These are phyloP conservation scores for Mycena vitilis DNA, from an alignment of 768 basidiomycete species.

Conservation along the genomic window DNA sequence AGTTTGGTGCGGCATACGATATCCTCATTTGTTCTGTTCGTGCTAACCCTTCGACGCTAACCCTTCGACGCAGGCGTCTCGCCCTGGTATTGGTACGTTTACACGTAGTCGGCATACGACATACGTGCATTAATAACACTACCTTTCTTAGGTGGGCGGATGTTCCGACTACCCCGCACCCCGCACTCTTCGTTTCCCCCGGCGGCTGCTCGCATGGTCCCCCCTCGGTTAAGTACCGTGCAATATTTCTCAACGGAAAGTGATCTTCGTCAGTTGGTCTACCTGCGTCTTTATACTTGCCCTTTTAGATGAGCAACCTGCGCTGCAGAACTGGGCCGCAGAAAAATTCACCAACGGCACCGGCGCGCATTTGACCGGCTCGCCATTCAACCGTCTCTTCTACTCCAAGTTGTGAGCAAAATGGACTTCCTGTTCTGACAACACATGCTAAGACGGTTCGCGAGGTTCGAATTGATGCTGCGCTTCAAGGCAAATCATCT, in stretches of 20 bases:
- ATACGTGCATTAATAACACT: too few relatives aligned
- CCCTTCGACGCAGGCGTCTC: conserved; percentile 61
- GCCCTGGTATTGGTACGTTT: conserved; percentile 72
- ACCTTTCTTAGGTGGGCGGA: conserved; percentile 75
- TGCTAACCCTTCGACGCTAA: conserved; percentile 23
- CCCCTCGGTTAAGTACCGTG: conserved; percentile 78
- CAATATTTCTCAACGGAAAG: conserved; percentile 70
- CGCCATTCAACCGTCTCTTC: conserved; percentile 73
- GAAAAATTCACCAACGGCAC: conserved; percentile 77
- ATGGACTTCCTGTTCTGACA: neutral
- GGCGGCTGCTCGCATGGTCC: conserved; percentile 66
- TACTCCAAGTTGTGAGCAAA: conserved; percentile 63
- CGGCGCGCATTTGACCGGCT: conserved; percentile 57
- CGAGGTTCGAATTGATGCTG: conserved; percentile 73
- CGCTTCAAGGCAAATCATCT: conserved; percentile 77
- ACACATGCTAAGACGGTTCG: neutral
- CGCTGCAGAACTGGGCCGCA: conserved; percentile 76
- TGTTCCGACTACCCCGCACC: conserved; percentile 67
- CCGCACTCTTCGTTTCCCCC: conserved; percentile 58
- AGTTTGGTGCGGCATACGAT: conserved; percentile 4
- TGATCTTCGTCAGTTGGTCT: too few relatives aligned
- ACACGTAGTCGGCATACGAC: neutral
- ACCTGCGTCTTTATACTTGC: too few relatives aligned
- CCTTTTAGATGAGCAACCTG: conserved; percentile 71
- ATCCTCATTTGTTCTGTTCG: conserved; percentile 5